Percentiles rank a stretch among this genome's conserved stretches.
phyloP scores from a whole-genome alignment of 2,329 filamentous ascomycete species.

The Cordyceps tenuipes region DNA sequence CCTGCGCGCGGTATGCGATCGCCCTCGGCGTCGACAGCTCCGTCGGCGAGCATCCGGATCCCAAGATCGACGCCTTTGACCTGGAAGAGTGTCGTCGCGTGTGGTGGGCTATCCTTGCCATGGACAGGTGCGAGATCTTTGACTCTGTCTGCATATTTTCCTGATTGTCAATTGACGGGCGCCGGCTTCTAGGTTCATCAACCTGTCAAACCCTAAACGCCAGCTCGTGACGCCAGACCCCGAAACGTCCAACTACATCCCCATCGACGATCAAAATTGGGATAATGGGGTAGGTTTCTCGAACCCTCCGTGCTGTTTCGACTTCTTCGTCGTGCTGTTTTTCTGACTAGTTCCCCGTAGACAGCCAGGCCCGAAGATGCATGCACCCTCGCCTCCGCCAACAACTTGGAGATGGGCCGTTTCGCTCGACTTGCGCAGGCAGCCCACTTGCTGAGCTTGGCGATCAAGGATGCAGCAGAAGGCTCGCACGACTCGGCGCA shows the following conservation, averaged over 20 bases:
- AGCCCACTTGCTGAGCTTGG: conserved; percentile 14
- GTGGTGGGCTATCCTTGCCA: conserved; percentile 14
- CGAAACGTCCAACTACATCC: conserved; percentile 6
- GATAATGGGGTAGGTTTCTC: conserved; percentile 9
- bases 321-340: background rate
- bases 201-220: conserved; percentile 5
- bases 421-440: conserved; percentile 16
- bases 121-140: conserved; percentile 11
- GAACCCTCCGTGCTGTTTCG: background rate
- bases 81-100: conserved; percentile 14
- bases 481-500: conserved; percentile 7
- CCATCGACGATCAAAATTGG: conserved; percentile 12
- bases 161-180: background rate
- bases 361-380: background rate
- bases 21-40: conserved; percentile 12
- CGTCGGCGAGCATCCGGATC: background rate
- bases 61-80: conserved; percentile 4
- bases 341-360: background rate
- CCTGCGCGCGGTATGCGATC: conserved; percentile 12
- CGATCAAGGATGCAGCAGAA: conserved; percentile 9
- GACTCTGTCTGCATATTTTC: too few species aligned
- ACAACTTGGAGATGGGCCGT: conserved; percentile 9
- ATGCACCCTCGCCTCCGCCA: conserved; percentile 11
- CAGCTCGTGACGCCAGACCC: conserved; percentile 14
- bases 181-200: conserved; percentile 3